phyloP scores from a whole-genome alignment of 306 rosid genomes.

The Dryas octopetala region DNA sequence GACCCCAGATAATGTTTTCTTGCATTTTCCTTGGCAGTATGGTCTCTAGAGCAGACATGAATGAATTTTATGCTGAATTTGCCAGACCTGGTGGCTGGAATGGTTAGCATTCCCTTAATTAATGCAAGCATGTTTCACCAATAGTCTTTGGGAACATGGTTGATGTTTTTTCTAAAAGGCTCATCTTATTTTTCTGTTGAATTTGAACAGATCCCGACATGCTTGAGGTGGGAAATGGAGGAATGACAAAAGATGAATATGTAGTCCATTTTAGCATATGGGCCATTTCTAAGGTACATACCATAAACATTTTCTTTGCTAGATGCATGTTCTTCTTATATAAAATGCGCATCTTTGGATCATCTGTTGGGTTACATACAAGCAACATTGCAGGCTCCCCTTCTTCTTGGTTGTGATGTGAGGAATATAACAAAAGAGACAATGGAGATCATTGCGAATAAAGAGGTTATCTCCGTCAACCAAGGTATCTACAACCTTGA shows the following conservation, averaged over 20 bases:
- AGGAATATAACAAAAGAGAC: slow-evolving; percentile 75
- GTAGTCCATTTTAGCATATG: slow-evolving; percentile 91
- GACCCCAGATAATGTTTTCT: neutral
- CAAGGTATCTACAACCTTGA: slow-evolving; percentile 51
- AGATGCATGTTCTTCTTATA: slow-evolving; percentile 6
- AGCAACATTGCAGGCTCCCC: slow-evolving; percentile 76
- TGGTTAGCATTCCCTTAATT: slow-evolving; percentile 43
- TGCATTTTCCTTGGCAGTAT: slow-evolving; percentile 52
- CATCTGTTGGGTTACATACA: slow-evolving; percentile 13
- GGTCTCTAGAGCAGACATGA: slow-evolving; percentile 77
- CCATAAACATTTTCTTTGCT: slow-evolving; percentile 5
- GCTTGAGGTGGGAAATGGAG: slow-evolving; percentile 98
- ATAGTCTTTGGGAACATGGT: slow-evolving; percentile 1
- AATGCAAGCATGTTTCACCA: neutral
- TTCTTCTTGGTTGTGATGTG: slow-evolving; percentile 93
- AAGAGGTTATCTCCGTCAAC: slow-evolving; percentile 80
- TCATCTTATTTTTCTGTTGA: slow-evolving; percentile 2
- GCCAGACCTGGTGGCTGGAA: slow-evolving; percentile 99
- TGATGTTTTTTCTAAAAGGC: slow-evolving; percentile 2
- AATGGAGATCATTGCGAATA: slow-evolving; percentile 55
- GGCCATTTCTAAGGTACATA: slow-evolving; percentile 88
- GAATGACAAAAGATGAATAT: slow-evolving; percentile 84
- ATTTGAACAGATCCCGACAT: slow-evolving; percentile 84
- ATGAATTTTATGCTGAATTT: slow-evolving; percentile 70
- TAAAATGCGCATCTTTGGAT: neutral